phyloP scores from a whole-genome alignment of 768 basidiomycete species.

The Fibroporia radiculosa region DNA sequence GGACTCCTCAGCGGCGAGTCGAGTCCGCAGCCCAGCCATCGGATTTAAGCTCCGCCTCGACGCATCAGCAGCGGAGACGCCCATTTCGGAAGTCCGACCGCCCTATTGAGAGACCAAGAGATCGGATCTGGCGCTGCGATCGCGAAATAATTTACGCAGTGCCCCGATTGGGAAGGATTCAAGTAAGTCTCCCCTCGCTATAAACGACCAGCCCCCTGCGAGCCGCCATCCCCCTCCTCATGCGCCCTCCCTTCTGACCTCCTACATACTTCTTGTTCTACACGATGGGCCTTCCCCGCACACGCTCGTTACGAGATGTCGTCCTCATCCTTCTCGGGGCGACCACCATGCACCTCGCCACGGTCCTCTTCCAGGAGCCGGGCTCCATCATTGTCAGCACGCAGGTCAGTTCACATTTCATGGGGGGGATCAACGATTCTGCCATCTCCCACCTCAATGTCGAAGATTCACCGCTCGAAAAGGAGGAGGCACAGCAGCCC shows the following conservation, averaged over 20 bases:
- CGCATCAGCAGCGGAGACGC: no score
- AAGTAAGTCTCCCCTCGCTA: no score
- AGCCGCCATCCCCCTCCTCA: conserved; percentile 4
- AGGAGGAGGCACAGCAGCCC: neutral
- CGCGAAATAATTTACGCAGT: no score
- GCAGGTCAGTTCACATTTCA: conserved; percentile 12
- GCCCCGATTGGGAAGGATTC: no score
- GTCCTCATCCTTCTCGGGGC: conserved; percentile 54
- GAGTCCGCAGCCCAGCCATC: no score
- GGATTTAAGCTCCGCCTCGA: no score
- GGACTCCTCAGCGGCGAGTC: no score
- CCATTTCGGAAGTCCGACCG: no score
- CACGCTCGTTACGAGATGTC: conserved; percentile 48
- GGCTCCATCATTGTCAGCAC: conserved; percentile 28
- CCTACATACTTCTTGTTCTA: conserved; percentile 4
- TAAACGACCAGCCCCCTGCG: no score
- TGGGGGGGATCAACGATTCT: conserved; percentile 6
- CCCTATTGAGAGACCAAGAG: no score
- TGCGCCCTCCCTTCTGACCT: conserved; percentile 3
- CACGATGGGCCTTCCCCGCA: conserved; percentile 20
- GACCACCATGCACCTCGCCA: conserved; percentile 45
- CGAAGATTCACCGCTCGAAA: conserved; percentile 3
- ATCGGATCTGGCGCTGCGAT: neutral
- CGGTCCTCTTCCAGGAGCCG: conserved; percentile 27
- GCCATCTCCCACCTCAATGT: conserved; percentile 4